Base-by-base conservation (phyloP, 257 asterid genomes). In the Primulina huaijiensis region DNA sequence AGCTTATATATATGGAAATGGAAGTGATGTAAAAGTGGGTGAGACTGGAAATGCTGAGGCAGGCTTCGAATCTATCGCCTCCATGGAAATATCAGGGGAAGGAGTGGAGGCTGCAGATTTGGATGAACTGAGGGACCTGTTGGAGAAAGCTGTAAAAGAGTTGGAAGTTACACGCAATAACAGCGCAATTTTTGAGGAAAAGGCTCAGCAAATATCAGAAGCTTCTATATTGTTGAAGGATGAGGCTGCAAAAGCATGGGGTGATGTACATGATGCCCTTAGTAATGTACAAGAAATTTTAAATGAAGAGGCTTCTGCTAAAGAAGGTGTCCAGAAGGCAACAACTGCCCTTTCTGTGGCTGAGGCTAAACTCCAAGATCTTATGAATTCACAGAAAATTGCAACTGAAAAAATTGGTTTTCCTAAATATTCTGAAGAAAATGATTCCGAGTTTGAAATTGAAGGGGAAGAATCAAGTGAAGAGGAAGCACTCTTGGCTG, bases 201-300 rank as follows among this genome's bases (percentile, higher is more conserved):
- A 89, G 78, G 97, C 99, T 20, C 97, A 94, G 81, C 85, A 43
- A 74, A 88, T 94, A 81, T 86, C 99, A 29, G 99, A 94, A 86
- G 73, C 87, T 76, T 94, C 99, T 67, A 94, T 94, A 75, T 87
- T 96, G 37, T 77, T 89, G 80, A 91, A 87, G 80, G 99, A 94
- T 77, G 92, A 89, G 71, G 95, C 93, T 62, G 78, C 76, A 50
- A 86, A 68, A 72, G 95, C 97, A 38, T 78, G 85, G 96, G 76
- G 70, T 72, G 81, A 86, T 77, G 91, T 82, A 68, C 81, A 77
- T 81, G 73, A 50, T 64, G 81, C 86, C 72, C 84, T 91, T 68
- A 72, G 64, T 60, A 77, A 72, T 52, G 68, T 88, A 78, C 88
- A 91, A 67, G 95, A 84, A 80, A 72, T 83, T 67, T 75, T 87